Percentiles rank a stretch among this genome's conserved stretches.
Conservation (phyloP, 2,329 filamentous ascomycete species). For the Aspergillus alliaceus region DNA sequence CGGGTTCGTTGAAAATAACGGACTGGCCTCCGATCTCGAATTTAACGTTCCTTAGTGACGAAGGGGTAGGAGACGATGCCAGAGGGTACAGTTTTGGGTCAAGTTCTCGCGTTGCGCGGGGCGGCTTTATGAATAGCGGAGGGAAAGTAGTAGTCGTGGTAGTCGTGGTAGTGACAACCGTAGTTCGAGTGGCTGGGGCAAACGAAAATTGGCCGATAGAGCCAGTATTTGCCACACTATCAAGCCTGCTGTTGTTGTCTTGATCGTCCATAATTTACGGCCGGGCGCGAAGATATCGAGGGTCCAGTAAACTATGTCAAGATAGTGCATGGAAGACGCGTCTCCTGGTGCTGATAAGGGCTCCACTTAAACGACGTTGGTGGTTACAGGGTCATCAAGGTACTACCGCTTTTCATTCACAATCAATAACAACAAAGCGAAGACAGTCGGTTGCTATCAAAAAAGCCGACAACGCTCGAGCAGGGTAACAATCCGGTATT, state of each 20-base stretch:
- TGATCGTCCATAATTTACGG: slow-evolving; percentile 31
- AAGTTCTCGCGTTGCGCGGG: slow-evolving; percentile 67
- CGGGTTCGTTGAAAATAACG: slow-evolving; percentile 63
- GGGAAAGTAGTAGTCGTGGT: slow-evolving; percentile 81
- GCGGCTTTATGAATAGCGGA: slow-evolving; percentile 75
- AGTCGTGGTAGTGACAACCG: slow-evolving; percentile 82
- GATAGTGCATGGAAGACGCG: slow-evolving; percentile 15
- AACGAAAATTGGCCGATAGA: slow-evolving; percentile 62
- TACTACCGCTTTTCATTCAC: slow-evolving; percentile 15
- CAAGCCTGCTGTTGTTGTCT: slow-evolving; percentile 19
- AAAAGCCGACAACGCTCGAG: slow-evolving; percentile 8
- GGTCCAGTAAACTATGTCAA: slow-evolving; percentile 8
- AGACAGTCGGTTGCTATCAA: slow-evolving; percentile 6
- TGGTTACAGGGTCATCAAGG: slow-evolving; percentile 11
- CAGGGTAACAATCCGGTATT: slow-evolving; percentile 14
- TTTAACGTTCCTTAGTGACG: slow-evolving; percentile 72
- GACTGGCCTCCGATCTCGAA: slow-evolving; percentile 67
- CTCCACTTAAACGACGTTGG: slow-evolving; percentile 10
- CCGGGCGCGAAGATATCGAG: slow-evolving; percentile 12
- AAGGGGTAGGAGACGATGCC: slow-evolving; percentile 77
- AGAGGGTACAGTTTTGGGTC: slow-evolving; percentile 90
- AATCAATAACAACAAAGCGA: slow-evolving; percentile 11
- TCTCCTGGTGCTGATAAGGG: slow-evolving; percentile 12
- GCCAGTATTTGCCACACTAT: slow-evolving; percentile 26
- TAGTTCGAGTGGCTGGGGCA: slow-evolving; percentile 64